Evolutionary conservation across 2,329 filamentous ascomycete genomes (phyloP).

Genomic region (Ilyonectria robusta): DNA sequence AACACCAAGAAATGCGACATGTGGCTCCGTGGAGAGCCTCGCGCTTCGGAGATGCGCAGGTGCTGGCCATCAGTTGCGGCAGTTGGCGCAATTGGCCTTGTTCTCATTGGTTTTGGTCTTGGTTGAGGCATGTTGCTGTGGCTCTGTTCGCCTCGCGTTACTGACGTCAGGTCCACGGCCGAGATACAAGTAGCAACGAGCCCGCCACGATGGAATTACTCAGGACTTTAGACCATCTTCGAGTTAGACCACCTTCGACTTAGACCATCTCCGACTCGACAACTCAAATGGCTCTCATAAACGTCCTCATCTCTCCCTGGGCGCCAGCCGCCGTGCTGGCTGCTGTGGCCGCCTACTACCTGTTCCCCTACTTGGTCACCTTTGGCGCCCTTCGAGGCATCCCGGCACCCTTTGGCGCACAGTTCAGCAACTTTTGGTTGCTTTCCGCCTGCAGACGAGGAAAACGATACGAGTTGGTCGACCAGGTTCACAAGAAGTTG

Average conservation of each 20-base stretch:
- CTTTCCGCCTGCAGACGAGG: slow-evolving; percentile 76
- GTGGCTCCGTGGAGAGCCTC: not conserved
- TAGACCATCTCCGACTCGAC: not conserved
- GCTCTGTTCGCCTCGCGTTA: not conserved
- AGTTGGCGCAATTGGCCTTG: slow-evolving; percentile 1
- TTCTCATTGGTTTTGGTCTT: not conserved
- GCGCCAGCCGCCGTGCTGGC: slow-evolving; percentile 30
- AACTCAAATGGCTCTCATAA: slow-evolving; percentile 37
- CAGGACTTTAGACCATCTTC: not conserved
- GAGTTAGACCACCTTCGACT: not conserved
- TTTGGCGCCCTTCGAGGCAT: slow-evolving; percentile 65
- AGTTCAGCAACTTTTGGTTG: slow-evolving; percentile 86
- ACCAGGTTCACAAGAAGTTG: slow-evolving; percentile 80
- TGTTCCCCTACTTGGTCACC: slow-evolving; percentile 67
- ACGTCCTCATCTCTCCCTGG: slow-evolving; percentile 40
- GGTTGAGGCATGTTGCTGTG: not conserved
- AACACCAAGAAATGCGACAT: not conserved
- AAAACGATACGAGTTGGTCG: slow-evolving; percentile 73
- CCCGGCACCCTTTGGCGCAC: slow-evolving; percentile 73
- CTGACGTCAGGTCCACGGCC: slow-evolving; percentile 13
- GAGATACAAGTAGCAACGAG: slow-evolving; percentile 19
- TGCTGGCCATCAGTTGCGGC: slow-evolving; percentile 7
- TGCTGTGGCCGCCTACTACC: slow-evolving; percentile 35
- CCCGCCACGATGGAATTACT: not conserved
- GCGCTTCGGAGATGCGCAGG: too few species aligned